Evolutionary conservation across 257 asterid genomes (phyloP).

Genomic region (Capsicum rhomboideum): DNA sequence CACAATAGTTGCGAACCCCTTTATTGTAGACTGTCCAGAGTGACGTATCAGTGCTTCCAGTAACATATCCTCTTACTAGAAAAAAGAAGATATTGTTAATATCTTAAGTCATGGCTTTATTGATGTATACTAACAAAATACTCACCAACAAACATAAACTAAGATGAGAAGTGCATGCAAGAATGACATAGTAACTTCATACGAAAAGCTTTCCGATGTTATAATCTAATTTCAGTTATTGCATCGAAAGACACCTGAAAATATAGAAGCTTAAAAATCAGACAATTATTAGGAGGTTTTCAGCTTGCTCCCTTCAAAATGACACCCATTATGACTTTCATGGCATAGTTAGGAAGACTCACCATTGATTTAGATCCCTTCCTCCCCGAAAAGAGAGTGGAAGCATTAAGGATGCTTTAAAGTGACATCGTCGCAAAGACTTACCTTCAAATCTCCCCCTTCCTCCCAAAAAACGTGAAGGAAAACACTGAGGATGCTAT

Average conservation of each 20-base stretch:
- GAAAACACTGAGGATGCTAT: background rate
- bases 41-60: slow-evolving; percentile 97
- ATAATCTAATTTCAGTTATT: background rate
- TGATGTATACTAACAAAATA: slow-evolving; percentile 4
- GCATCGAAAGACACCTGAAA: background rate
- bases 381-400: background rate
- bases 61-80: slow-evolving; percentile 85
- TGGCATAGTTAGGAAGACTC: background rate
- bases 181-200: background rate
- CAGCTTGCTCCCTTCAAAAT: background rate
- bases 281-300: background rate
- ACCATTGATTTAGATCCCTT: background rate
- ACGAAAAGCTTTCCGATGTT: background rate
- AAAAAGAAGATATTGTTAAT: slow-evolving; percentile 1
- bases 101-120: background rate
- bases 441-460: background rate
- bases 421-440: background rate
- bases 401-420: background rate
- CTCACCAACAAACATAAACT: background rate
- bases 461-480: background rate
- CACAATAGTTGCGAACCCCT: slow-evolving; percentile 76
- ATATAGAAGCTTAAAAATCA: background rate
- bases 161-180: background rate
- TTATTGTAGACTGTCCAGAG: slow-evolving; percentile 90
- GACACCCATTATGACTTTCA: background rate